phyloP scores from a whole-genome alignment of 768 basidiomycete species.

The Mycena capillaripes region DNA sequence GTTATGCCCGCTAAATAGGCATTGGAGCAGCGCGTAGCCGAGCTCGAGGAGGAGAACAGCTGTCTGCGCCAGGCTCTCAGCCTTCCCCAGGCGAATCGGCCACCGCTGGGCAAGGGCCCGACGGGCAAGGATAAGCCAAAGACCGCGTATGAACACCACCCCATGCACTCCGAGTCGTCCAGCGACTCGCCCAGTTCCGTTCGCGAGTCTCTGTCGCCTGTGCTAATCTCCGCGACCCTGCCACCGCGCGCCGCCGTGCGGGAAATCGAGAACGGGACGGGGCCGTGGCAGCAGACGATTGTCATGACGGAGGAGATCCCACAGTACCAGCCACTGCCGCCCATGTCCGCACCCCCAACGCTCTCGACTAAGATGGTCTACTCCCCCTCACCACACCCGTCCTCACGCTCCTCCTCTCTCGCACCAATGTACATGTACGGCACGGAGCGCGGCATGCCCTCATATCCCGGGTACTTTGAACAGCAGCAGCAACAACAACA shows the following conservation, averaged over 20 bases:
- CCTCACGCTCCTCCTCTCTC: constrained; percentile 33
- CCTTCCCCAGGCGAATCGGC: constrained; percentile 80
- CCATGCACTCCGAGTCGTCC: constrained; percentile 59
- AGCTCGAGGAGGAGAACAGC: constrained; percentile 88
- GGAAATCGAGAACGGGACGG: constrained; percentile 58
- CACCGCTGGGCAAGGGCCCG: constrained; percentile 84
- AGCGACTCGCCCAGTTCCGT: constrained; percentile 64
- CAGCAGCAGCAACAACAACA: constrained; percentile 18
- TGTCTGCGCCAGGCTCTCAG: constrained; percentile 79
- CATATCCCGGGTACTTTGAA: constrained; percentile 22
- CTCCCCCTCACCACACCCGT: background rate
- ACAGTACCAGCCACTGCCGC: constrained; percentile 58
- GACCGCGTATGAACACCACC: constrained; percentile 51
- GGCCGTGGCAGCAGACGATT: constrained; percentile 68
- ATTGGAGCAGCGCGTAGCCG: constrained; percentile 83
- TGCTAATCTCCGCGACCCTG: constrained; percentile 61
- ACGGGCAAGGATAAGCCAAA: constrained; percentile 90
- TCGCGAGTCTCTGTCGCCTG: constrained; percentile 76
- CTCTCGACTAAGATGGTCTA: constrained; percentile 53
- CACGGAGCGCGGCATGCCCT: background rate
- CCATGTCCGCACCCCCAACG: constrained; percentile 59
- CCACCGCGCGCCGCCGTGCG: constrained; percentile 53
- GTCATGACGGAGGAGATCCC: constrained; percentile 61
- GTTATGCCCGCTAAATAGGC: constrained; percentile 64
- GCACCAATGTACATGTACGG: constrained; percentile 34